Evolutionary conservation across 1,284 basidiomycete genomes (phyloP).

Genomic region (Cryptococcus sp.): DNA sequence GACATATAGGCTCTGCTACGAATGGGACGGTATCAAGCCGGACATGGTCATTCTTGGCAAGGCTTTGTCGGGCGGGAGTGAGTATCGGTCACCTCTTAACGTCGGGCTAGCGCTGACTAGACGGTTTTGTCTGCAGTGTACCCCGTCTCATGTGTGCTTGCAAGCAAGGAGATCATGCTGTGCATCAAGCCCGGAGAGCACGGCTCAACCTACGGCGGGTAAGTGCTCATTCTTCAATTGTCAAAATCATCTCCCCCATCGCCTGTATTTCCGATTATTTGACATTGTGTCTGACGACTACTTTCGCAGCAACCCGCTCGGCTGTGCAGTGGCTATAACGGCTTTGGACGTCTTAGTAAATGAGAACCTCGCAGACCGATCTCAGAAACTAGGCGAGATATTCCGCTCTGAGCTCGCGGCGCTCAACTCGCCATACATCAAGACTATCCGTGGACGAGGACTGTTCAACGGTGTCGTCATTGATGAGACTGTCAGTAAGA

Average conservation of each 20-base stretch:
- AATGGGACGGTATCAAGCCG: constrained; percentile 86
- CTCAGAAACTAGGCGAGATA: constrained; percentile 72
- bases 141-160: constrained; percentile 92
- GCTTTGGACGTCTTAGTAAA: constrained; percentile 85
- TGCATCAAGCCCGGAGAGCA: constrained; percentile 97
- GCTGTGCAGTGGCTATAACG: constrained; percentile 89
- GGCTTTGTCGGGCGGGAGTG: constrained; percentile 89
- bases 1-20: constrained; percentile 70
- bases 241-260: constrained; percentile 2
- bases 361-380: constrained; percentile 79
- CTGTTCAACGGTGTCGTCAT: constrained; percentile 94
- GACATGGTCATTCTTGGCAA: constrained; percentile 95
- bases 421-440: constrained; percentile 70
- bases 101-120: neutral
- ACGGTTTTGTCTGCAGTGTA: constrained; percentile 63
- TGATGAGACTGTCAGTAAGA: constrained; percentile 73
- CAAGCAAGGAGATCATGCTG: constrained; percentile 87
- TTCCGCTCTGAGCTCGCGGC: constrained; percentile 72
- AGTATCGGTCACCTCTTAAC: constrained; percentile 25
- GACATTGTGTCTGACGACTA: neutral
- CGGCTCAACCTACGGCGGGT: constrained; percentile 94
- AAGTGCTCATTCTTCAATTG: constrained; percentile 37
- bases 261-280: constrained; percentile 5
- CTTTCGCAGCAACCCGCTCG: constrained; percentile 79
- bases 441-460: constrained; percentile 78